Percentiles rank a stretch among this genome's conserved stretches.
phyloP scores from a whole-genome alignment of 2,329 filamentous ascomycete species.

The Hypoxylon sp. region DNA sequence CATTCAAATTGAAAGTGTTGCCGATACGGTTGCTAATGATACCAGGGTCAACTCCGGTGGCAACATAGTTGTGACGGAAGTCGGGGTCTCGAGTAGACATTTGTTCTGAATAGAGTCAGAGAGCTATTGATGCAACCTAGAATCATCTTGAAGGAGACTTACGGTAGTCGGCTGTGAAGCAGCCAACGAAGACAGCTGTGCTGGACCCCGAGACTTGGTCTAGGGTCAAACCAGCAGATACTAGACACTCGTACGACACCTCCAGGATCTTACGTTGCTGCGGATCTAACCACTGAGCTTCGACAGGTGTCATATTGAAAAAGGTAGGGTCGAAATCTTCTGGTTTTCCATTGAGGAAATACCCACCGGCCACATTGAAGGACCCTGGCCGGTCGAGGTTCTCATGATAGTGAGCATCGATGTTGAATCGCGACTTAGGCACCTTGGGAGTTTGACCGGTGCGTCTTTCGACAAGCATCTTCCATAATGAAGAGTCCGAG shows the following conservation, averaged over 20 bases:
- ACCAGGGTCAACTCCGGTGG: conserved; percentile 54
- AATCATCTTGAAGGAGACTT: neutral
- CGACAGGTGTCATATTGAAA: conserved; percentile 57
- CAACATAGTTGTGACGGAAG: conserved; percentile 48
- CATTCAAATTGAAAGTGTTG: conserved; percentile 56
- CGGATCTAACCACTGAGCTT: conserved; percentile 59
- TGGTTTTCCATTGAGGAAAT: conserved; percentile 45
- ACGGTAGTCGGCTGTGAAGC: conserved; percentile 47
- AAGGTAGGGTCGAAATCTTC: conserved; percentile 52
- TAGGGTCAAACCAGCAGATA: conserved; percentile 54
- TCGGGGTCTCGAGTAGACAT: conserved; percentile 46
- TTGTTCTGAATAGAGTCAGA: conserved; percentile 43
- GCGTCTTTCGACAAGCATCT: conserved; percentile 42
- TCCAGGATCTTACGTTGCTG: conserved; percentile 59
- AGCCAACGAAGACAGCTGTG: conserved; percentile 49
- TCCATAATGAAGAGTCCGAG: conserved; percentile 43
- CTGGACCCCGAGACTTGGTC: conserved; percentile 48
- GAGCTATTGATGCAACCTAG: neutral
- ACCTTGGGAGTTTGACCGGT: conserved; percentile 44
- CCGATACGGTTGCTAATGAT: conserved; percentile 57
- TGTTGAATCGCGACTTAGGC: conserved; percentile 45
- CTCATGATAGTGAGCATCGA: conserved; percentile 46
- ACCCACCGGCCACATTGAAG: conserved; percentile 45
- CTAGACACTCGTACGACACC: conserved; percentile 59
- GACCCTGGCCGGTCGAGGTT: conserved; percentile 45